phyloP scores from a whole-genome alignment of 1,139 yeast genomes.

The Geotrichum citri-aurantii region DNA sequence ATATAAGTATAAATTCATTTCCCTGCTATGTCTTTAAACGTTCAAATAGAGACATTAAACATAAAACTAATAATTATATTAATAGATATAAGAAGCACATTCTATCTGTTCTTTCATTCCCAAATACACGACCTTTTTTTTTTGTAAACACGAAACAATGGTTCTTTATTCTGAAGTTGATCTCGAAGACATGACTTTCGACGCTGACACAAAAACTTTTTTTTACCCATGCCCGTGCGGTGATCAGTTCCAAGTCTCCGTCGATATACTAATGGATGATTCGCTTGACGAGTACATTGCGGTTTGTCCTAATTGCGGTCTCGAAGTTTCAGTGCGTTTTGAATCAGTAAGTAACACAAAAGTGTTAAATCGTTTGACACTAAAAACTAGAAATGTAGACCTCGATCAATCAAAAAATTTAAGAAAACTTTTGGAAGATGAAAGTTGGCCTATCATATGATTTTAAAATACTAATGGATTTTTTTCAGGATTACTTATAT shows the following conservation, averaged over 20 bases:
- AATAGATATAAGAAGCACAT: not conserved
- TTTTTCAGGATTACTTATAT: not conserved
- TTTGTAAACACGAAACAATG: conserved; percentile 30
- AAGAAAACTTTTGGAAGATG: not conserved
- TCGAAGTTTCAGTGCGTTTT: conserved; percentile 86
- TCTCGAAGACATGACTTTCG: conserved; percentile 93
- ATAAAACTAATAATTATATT: too few species aligned
- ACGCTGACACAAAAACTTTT: conserved; percentile 69
- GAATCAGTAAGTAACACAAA: conserved; percentile 39
- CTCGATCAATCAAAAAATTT: too few species aligned
- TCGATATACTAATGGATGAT: conserved; percentile 85
- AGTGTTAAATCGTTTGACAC: too few species aligned
- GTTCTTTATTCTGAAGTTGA: conserved; percentile 88
- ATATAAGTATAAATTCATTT: not conserved
- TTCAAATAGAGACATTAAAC: too few species aligned
- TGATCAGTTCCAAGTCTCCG: conserved; percentile 78
- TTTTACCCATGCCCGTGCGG: conserved; percentile 99
- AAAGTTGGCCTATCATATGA: not conserved
- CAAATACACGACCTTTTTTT: too few species aligned
- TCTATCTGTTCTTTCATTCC: too few species aligned
- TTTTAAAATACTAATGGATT: not conserved
- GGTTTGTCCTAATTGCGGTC: conserved; percentile 91
- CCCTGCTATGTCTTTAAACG: not conserved
- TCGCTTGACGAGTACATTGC: conserved; percentile 67
- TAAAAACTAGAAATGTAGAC: too few species aligned